Evolutionary conservation across 306 rosid genomes (phyloP).

Genomic region (Biancaea sappan): DNA sequence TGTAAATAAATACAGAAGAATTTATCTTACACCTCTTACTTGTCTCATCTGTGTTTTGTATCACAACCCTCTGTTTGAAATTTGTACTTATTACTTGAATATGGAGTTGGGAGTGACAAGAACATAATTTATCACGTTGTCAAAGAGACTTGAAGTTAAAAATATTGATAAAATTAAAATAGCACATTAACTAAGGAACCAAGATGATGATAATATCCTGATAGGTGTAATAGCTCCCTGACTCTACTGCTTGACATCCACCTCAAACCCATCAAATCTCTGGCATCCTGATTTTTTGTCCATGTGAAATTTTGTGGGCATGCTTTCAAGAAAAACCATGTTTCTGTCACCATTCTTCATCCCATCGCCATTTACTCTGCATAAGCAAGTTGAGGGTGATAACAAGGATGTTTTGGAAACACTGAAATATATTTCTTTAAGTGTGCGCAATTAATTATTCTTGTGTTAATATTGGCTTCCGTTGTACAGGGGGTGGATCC

Average conservation of each 20-base stretch:
- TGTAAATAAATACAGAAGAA: too few species aligned
- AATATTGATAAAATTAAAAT: neutral
- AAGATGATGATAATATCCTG: slow-evolving; percentile 14
- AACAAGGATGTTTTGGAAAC: neutral
- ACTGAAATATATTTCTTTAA: neutral
- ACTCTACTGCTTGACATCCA: slow-evolving; percentile 31
- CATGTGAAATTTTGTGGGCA: neutral
- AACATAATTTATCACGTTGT: slow-evolving; percentile 5
- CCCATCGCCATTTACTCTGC: slow-evolving; percentile 22
- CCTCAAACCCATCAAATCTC: neutral
- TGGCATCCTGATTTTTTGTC: neutral
- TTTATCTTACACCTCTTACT: too few species aligned
- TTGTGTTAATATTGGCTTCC: slow-evolving; percentile 29
- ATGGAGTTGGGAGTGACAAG: too few species aligned
- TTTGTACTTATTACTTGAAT: too few species aligned
- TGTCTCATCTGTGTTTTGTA: too few species aligned
- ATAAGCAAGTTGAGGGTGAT: slow-evolving; percentile 19
- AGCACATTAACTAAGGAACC: slow-evolving; percentile 12
- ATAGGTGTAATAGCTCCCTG: slow-evolving; percentile 8
- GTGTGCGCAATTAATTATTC: neutral
- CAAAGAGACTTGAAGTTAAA: slow-evolving; percentile 1
- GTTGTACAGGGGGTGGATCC: slow-evolving; percentile 85
- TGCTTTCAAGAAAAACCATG: slow-evolving; percentile 27
- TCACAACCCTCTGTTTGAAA: too few species aligned
- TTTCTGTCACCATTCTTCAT: slow-evolving; percentile 25